Evolutionary conservation across 257 asterid species (phyloP), one percentile per base, ranked within the genome.

Genomic region (Schizonepeta tenuifolia): DNA sequence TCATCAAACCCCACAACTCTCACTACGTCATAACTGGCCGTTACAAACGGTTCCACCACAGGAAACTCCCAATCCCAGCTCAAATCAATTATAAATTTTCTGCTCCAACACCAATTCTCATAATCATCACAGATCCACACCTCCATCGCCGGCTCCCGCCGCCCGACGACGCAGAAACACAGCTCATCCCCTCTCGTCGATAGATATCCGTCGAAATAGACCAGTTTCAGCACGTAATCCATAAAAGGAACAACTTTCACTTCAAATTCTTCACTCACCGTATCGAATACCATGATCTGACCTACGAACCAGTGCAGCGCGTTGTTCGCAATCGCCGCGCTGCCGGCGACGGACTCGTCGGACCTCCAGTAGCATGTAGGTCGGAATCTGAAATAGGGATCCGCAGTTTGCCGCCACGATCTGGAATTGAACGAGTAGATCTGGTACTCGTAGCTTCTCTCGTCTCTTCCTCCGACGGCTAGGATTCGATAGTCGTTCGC

Each of bases 51-150:
- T 13, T 59, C 65, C 1, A 18, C 2, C 53, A 63, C n/a, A 0
- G 59, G 59, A 47, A 24, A 66, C 59, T 14, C 18, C 59, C 2
- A 4, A n/a, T 47, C 71, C 56, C 55, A 66, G 15, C 18, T 15
- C 43, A 47, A 9, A 66, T 66, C 59, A 3, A 66, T 41, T 0
- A 0, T 17, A 11, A 5, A 66, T 17, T 26, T 66, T 5, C 13
- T 66, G 15, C 22, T 3, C 71, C 71, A 66, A 0, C n/a, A 1
- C 71, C 71, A 66, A 14, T 31, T 47, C 14, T 9, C 59, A 9
- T 66, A 66, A 11, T 66, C 59, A 21, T 22, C 43, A 38, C 49
- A 15, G 3, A 15, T 14, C 71, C 71, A 66, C 24, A 66, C 60
- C 0, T 66, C 43, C 59, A 66, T n/a, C 15, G 54, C 58, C 40